Percentiles rank a stretch among this genome's conserved stretches.
These are phyloP conservation scores for Fusarium sororula DNA, from an alignment of 2,329 filamentous ascomycete species.

Conservation along the genomic window DNA sequence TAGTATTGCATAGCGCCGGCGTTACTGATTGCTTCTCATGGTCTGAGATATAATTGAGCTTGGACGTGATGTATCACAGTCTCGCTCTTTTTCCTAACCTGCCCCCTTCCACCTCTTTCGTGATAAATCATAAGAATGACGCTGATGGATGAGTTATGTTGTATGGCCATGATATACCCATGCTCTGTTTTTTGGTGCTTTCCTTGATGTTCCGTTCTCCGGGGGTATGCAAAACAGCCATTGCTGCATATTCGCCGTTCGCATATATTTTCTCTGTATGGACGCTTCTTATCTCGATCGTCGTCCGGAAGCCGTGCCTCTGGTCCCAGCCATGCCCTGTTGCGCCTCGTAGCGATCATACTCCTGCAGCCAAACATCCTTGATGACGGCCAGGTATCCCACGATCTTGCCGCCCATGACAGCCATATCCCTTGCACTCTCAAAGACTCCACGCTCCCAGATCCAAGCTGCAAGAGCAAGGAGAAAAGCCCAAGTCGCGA, in stretches of 20 bases:
- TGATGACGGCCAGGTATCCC: constrained; percentile 59
- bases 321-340: constrained; percentile 43
- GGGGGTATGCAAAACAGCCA: background rate
- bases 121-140: constrained; percentile 1
- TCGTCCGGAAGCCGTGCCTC: constrained; percentile 30
- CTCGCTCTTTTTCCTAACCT: background rate
- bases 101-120: constrained; percentile 30
- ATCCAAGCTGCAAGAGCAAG: constrained; percentile 63
- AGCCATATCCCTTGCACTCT: constrained; percentile 67
- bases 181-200: constrained; percentile 1
- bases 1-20: constrained; percentile 45
- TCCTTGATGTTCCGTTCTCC: constrained; percentile 3
- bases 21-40: constrained; percentile 39
- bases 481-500: constrained; percentile 72
- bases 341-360: constrained; percentile 66
- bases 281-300: constrained; percentile 12
- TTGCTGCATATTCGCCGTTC: background rate
- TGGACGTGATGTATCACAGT: constrained; percentile 17
- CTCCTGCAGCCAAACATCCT: constrained; percentile 65
- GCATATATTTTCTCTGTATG: constrained; percentile 15
- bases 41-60: constrained; percentile 28
- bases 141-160: background rate
- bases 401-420: constrained; percentile 54
- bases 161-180: background rate
- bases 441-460: constrained; percentile 72